Evolutionary conservation across 2,329 filamentous ascomycete species (phyloP), one percentile per base, ranked within the genome.

Genomic region (Fusarium torulosum): DNA sequence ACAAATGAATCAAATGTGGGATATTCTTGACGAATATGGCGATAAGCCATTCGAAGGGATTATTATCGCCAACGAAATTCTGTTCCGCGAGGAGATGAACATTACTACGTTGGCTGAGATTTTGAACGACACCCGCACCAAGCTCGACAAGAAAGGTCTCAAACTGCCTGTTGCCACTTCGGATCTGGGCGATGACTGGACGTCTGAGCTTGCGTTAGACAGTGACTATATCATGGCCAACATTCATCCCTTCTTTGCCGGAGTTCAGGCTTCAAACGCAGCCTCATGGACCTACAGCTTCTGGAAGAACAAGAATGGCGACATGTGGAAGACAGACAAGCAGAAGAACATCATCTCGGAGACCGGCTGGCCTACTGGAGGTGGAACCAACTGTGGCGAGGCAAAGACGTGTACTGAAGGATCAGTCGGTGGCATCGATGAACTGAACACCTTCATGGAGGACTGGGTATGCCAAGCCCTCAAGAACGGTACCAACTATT

Each of bases 141-240:
- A 96, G 73, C 83, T 97, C 52, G 91, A 88, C 3, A 79, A 81
- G 33, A 86, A 88, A 74, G 84, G 84, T 19, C 86, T 94, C 71
- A 80, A 88, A 46, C 82, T 98, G 11, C 92, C 92, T 0, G 88
- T 98, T 14, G 92, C 94, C 1, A 97, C 93, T 0, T 94, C 92
- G 0, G 95, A 98, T 76, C 84, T 98, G 0, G 95, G 95, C 25
- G 90, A 96, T 73, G 91, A 95, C 73, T 98, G 95, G 95, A 90
- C 88, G 4, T 74, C 84, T 0, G 82, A 84, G 3, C 86, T 98
- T 19, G 91, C 91, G 0, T 72, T 80, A 6, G 84, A 88, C 51
- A 91, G 93, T 41, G 94, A 98, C 78, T 90, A 92, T 73, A 89
- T 98, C 79, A 97, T 98, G 94, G 91, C 93, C 71, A 98, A 98